phyloP scores from a whole-genome alignment of 129 eudicot genomes.

The Ambrosia artemisiifolia region DNA sequence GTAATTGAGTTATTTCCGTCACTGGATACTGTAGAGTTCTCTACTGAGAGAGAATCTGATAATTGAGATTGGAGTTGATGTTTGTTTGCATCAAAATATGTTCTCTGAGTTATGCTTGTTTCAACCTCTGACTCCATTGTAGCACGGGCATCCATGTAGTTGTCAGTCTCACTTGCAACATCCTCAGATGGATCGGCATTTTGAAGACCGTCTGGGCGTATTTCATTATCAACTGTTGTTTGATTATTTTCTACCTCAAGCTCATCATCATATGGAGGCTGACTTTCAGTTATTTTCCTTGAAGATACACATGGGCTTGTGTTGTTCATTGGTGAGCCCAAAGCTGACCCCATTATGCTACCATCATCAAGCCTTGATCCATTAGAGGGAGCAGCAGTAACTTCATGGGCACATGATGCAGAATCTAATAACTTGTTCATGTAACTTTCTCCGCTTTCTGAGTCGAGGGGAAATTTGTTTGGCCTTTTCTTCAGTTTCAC shows the following conservation, averaged over 20 bases:
- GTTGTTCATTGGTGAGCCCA: conserved; percentile 30
- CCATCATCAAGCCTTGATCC: conserved; percentile 42
- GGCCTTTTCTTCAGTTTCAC: conserved; percentile 79
- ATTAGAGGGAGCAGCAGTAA: conserved; percentile 26
- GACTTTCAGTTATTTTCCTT: conserved; percentile 25
- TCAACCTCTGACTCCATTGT: conserved; percentile 73
- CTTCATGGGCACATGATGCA: conserved; percentile 45
- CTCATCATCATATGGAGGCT: conserved; percentile 30
- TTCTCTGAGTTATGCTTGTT: conserved; percentile 26
- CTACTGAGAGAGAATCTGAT: conserved; percentile 58
- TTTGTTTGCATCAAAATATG: conserved; percentile 43
- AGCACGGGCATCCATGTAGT: conserved; percentile 77
- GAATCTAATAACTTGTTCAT: conserved; percentile 59
- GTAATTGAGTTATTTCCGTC: conserved; percentile 40
- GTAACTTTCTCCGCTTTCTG: conserved; percentile 50
- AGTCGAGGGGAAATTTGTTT: conserved; percentile 54
- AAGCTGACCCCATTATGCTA: conserved; percentile 34
- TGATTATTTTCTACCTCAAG: conserved; percentile 39
- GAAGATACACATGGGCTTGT: conserved; percentile 47
- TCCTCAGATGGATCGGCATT: conserved; percentile 53
- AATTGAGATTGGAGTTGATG: conserved; percentile 41
- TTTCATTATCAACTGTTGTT: conserved; percentile 44
- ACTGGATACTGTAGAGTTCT: conserved; percentile 48
- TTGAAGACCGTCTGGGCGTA: conserved; percentile 29
- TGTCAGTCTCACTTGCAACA: conserved; percentile 70